Evolutionary conservation across 2,329 filamentous ascomycete genomes (phyloP).

Genomic region (Chalaropsis thielavioides): DNA sequence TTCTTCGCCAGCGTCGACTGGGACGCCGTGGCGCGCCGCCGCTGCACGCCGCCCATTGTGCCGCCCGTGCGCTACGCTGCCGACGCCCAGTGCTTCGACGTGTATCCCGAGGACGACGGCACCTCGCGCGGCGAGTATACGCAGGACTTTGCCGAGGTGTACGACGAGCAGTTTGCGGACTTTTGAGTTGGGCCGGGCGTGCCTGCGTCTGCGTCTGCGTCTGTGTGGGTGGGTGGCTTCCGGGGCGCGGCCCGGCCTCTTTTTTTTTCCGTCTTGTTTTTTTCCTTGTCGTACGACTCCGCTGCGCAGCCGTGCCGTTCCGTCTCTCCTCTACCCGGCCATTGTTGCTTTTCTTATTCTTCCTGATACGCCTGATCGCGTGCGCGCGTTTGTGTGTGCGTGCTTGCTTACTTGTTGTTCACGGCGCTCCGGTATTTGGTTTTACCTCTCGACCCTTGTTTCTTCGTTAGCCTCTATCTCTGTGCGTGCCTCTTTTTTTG

Average conservation of each 20-base stretch:
- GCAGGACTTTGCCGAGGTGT: conserved; percentile 51
- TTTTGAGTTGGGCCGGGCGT: conserved; percentile 35
- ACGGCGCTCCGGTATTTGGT: too few relatives aligned
- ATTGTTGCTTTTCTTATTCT: too few relatives aligned
- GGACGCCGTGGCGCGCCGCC: conserved; percentile 53
- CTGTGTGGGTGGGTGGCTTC: not conserved
- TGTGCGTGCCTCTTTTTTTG: not conserved
- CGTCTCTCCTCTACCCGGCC: not conserved
- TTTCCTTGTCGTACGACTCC: not conserved
- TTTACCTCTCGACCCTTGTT: too few relatives aligned
- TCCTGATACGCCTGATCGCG: too few relatives aligned
- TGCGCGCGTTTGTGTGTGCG: too few relatives aligned
- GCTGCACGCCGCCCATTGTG: conserved; percentile 54
- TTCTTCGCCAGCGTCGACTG: conserved; percentile 64
- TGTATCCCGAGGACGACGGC: conserved; percentile 63
- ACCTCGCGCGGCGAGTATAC: conserved; percentile 43
- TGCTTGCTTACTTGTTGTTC: too few relatives aligned
- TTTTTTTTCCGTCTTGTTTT: not conserved
- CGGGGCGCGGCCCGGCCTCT: not conserved
- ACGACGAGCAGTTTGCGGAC: conserved; percentile 56
- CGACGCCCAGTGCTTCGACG: conserved; percentile 69
- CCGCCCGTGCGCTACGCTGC: conserved; percentile 59
- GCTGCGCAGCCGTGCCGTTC: not conserved
- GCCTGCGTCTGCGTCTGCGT: too few relatives aligned
- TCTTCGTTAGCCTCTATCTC: not conserved